Evolutionary conservation across 768 basidiomycete species (phyloP), one percentile per base, ranked within the genome.

Genomic region (Phanerodontia chrysosporium): DNA sequence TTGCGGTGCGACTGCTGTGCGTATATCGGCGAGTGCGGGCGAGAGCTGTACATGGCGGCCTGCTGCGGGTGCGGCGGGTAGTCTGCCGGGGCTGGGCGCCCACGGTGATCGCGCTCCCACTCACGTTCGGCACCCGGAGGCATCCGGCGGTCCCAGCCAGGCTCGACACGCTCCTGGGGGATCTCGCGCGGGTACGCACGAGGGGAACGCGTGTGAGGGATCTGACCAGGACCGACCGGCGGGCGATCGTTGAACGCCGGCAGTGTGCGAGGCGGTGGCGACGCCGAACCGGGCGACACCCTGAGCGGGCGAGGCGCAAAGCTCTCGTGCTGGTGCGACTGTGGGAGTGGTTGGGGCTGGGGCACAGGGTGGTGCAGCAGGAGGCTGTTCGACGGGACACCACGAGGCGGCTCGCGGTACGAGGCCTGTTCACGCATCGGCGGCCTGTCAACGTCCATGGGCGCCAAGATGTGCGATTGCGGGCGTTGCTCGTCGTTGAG

Each of bases 401-500:
- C 85, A 35, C 86, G 80, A n/a, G n/a, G n/a, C 28, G 51, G 67
- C 0, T 84, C 82, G 24, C 82, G 80, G 51, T 74, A 63, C n/a
- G 78, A 72, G 10, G 68, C 66, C 2, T 62, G 64, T 36, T 68
- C 64, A n/a, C n/a, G n/a, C n/a, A n/a, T n/a, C n/a, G n/a, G n/a
- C n/a, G n/a, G n/a, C n/a, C n/a, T n/a, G n/a, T n/a, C n/a, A n/a
- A 71, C 69, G n/a, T 73, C 80, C 90, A 93, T 93, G 0, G 90
- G 90, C 5, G 90, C 90, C 24, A 93, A 76, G 1, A 82, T 86
- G 0, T 87, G 83, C 61, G 89, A 88, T 3, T 83, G 81, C 9
- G 82, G 81, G 55, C 89, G 88, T n/a, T 87, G 81, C 8, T 76
- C 77, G 65, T 92, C 91, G 60, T 92, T 90, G 9, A 92, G 73